Base-by-base conservation (phyloP, 352 stramenopile species). In the Phytophthora sp. region DNA sequence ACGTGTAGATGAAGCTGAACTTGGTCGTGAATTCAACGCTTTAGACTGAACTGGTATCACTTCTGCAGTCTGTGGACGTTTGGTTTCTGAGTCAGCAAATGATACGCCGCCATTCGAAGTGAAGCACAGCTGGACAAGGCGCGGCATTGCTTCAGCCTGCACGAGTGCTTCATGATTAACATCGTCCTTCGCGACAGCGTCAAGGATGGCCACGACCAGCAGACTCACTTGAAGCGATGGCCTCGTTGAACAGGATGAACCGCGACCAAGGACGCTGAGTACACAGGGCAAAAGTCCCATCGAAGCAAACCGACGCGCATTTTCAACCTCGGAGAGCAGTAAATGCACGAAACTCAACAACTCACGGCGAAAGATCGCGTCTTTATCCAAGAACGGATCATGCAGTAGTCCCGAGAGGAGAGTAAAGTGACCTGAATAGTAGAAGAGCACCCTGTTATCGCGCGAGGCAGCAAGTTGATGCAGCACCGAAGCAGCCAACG, bases 301-400 rank as follows among this genome's bases (percentile, higher is more conserved):
- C 16, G 86, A 78, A n/a, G 89, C 77, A 26, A 91, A 88, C 7
- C 70, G 66, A 13, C 67, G 70, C 4, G 74, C 78, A 45, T 88
- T 89, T 52, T 90, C 80, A 30, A 76, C 66, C 57, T 90, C 83
- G 1, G 67, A 60, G 2, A 89, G 77, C 23, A 93, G 56, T 29
- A 86, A 71, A 23, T 85, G 72, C 26, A 91, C 73, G 46, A 86
- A 88, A 26, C 81, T 73, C n/a, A 93, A 69, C 47, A 91, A 54
- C 41, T 89, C 82, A 11, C 74, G 71, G 1, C 85, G 73, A 63
- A 91, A 91, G 8, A 56, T 44, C 0, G 67, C 44, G 61, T 93
- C 82, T 16, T 77, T 84, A 38, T 90, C 81, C 20, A 93, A 76
- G 64, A 87, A 91, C 20, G 82, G 84, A 21, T 91, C 79, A 38